Conservation (phyloP, 2,329 filamentous ascomycete genomes). For the Fusarium anguioides region DNA sequence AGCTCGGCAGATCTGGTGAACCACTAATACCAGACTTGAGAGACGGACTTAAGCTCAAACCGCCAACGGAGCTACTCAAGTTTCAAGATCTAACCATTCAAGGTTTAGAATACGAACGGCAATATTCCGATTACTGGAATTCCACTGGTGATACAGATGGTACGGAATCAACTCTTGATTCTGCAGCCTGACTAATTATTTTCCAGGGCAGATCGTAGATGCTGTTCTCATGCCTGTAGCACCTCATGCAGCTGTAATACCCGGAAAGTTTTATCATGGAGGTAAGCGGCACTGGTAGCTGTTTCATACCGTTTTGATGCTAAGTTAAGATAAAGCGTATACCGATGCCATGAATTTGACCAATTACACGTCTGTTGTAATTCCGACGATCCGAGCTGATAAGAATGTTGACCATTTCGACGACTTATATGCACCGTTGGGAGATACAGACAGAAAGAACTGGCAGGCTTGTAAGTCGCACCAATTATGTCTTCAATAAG, state of each 20-base stretch:
- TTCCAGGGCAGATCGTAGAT: constrained; percentile 57
- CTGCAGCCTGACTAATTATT: no score
- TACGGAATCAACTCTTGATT: constrained; percentile 35
- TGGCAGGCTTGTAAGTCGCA: constrained; percentile 59
- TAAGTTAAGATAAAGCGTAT: constrained; percentile 40
- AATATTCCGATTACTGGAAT: constrained; percentile 74
- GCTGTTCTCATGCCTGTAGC: constrained; percentile 63
- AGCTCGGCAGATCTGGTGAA: constrained; percentile 67
- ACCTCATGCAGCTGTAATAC: constrained; percentile 61
- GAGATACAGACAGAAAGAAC: constrained; percentile 55
- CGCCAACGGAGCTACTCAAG: constrained; percentile 43
- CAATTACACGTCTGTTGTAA: constrained; percentile 64
- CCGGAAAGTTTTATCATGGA: constrained; percentile 56
- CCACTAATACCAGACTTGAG: constrained; percentile 56
- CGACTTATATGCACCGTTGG: constrained; percentile 52
- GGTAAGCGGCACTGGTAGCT: constrained; percentile 5
- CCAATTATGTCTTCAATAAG: no score
- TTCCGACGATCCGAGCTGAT: constrained; percentile 67
- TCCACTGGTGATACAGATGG: constrained; percentile 61
- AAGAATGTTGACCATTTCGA: constrained; percentile 59
- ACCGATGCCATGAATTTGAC: constrained; percentile 61
- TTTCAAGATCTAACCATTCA: constrained; percentile 61
- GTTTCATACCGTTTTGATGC: rapidly evolving
- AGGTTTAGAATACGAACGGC: constrained; percentile 65
- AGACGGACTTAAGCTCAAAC: constrained; percentile 45